A percentile compares a stretch with the other conserved stretches of the same genome.
Conservation (phyloP, 768 basidiomycete species). For the Panus rudis region DNA sequence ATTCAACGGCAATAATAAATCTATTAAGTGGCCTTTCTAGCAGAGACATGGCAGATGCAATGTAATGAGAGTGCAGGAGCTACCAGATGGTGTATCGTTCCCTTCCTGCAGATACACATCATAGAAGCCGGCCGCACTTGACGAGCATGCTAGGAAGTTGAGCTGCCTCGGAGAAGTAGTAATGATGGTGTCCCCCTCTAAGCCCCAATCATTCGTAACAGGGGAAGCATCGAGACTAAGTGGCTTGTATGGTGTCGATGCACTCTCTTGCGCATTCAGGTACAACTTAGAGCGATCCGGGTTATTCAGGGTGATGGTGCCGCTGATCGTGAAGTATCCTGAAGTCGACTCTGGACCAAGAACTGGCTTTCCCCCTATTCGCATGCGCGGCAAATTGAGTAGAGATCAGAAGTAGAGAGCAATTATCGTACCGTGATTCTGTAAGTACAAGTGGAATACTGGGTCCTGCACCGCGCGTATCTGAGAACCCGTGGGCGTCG, state of each 20-base stretch:
- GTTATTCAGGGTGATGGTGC: slow-evolving; percentile 38
- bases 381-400: slow-evolving; percentile 2
- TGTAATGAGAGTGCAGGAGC: slow-evolving; percentile 22
- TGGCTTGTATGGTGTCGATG: slow-evolving; percentile 41
- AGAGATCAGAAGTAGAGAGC: background rate
- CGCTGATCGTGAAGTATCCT: slow-evolving; percentile 43
- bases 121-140: slow-evolving; percentile 34
- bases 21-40: too few relatives aligned
- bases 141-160: slow-evolving; percentile 48
- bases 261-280: slow-evolving; percentile 40
- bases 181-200: slow-evolving; percentile 56
- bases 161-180: slow-evolving; percentile 43
- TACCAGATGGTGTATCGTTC: slow-evolving; percentile 35
- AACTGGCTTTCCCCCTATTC: slow-evolving; percentile 37
- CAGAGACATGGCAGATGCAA: slow-evolving; percentile 28
- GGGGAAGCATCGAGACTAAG: slow-evolving; percentile 40
- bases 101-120: slow-evolving; percentile 44
- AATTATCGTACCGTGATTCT: slow-evolving; percentile 32
- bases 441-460: slow-evolving; percentile 52
- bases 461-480: slow-evolving; percentile 47
- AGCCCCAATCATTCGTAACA: slow-evolving; percentile 46
- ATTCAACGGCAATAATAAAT: too few relatives aligned
- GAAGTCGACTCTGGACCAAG: slow-evolving; percentile 47
- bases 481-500: slow-evolving; percentile 33
- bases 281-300: slow-evolving; percentile 36